These are phyloP conservation scores for Coemansia sp. DNA, from an alignment of 192 early-diverging fungal genomes.

Conservation along the genomic window DNA sequence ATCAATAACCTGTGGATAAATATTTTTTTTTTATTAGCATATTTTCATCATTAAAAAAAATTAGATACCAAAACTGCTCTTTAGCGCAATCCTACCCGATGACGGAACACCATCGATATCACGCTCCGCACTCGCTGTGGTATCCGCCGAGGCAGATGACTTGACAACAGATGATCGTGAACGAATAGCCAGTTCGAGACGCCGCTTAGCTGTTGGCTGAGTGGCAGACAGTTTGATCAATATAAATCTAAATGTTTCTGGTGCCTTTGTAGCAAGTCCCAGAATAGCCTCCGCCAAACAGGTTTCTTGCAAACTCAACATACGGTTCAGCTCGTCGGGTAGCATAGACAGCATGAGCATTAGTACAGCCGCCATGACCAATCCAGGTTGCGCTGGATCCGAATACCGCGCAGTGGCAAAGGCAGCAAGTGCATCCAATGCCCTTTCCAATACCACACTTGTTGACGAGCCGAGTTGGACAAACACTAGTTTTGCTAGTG, in stretches of 20 bases:
- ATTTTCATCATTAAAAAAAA: too few species aligned
- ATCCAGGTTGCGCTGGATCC: background rate
- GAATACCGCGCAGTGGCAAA: constrained; percentile 21
- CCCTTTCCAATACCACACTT: background rate
- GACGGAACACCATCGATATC: background rate
- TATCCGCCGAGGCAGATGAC: background rate
- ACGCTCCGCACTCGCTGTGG: background rate
- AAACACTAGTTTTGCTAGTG: constrained; percentile 14
- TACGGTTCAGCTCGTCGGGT: background rate
- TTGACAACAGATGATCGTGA: constrained; percentile 11
- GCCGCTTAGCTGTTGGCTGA: constrained; percentile 29
- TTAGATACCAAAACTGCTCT: constrained; percentile 39
- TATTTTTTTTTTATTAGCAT: background rate
- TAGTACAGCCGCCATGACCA: constrained; percentile 27
- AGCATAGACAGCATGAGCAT: constrained; percentile 49
- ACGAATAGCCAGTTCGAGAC: constrained; percentile 33
- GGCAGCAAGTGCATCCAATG: constrained; percentile 8
- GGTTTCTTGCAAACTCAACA: background rate
- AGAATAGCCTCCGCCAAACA: constrained; percentile 27
- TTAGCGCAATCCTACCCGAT: constrained; percentile 19
- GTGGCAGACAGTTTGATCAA: constrained; percentile 24
- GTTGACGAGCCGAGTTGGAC: background rate
- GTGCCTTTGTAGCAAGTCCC: constrained; percentile 21
- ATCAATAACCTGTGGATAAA: background rate
- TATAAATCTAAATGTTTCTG: constrained; percentile 20